Evolutionary conservation across 2,329 filamentous ascomycete species (phyloP).

Genomic region (Fusarium sp.): DNA sequence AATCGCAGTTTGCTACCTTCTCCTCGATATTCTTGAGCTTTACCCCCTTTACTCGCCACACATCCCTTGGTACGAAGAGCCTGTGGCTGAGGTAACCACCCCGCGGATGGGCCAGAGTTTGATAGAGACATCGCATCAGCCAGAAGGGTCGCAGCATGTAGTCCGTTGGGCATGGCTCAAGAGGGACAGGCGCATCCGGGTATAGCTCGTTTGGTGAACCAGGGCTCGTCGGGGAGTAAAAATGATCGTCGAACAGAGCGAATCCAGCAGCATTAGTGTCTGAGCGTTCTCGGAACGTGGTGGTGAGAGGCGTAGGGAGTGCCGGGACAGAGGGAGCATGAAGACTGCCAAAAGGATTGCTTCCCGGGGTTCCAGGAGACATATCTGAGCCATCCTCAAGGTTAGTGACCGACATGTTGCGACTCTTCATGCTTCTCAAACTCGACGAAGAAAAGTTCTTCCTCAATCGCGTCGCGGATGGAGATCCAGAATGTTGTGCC

Average conservation of each 20-base stretch:
- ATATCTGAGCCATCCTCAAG: slow-evolving; percentile 72
- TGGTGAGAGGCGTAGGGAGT: slow-evolving; percentile 75
- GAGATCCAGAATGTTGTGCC: slow-evolving; percentile 62
- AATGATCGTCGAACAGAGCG: slow-evolving; percentile 85
- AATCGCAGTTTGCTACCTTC: slow-evolving; percentile 91
- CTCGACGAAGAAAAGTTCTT: slow-evolving; percentile 81
- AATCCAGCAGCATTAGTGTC: slow-evolving; percentile 72
- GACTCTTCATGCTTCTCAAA: slow-evolving; percentile 76
- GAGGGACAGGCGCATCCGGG: slow-evolving; percentile 76
- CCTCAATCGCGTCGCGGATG: slow-evolving; percentile 62
- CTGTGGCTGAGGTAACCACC: slow-evolving; percentile 93
- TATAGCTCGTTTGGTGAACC: slow-evolving; percentile 74
- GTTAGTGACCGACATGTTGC: slow-evolving; percentile 77
- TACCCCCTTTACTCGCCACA: slow-evolving; percentile 93
- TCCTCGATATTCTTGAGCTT: slow-evolving; percentile 94
- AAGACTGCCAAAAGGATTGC: slow-evolving; percentile 71
- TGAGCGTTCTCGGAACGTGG: slow-evolving; percentile 70
- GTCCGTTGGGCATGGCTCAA: slow-evolving; percentile 93
- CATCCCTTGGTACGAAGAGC: slow-evolving; percentile 91
- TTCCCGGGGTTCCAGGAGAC: slow-evolving; percentile 81
- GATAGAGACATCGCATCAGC: slow-evolving; percentile 95
- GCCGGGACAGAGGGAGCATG: slow-evolving; percentile 66
- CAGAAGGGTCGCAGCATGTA: slow-evolving; percentile 94
- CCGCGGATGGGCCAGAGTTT: slow-evolving; percentile 90
- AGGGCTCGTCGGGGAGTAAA: slow-evolving; percentile 75